A percentile compares a stretch with the other conserved stretches of the same genome.
Evolutionary conservation across 78 protist species (phyloP).

Genomic region (Thecamonas trahens): DNA sequence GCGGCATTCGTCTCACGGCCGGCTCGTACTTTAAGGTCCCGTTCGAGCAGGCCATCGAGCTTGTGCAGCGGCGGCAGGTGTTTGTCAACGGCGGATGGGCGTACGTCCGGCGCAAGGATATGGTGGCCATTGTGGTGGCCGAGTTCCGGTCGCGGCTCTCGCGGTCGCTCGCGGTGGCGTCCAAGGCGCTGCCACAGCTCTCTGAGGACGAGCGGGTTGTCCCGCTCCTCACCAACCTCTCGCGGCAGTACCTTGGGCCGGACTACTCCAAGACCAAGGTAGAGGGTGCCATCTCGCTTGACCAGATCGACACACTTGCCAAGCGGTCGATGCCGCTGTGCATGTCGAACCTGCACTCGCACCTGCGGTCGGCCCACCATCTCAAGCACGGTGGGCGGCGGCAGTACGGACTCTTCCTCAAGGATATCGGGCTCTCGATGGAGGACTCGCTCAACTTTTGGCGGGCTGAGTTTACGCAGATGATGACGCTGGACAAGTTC

Average conservation of each 20-base stretch:
- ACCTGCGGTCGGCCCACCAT: conserved; percentile 30
- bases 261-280: background rate
- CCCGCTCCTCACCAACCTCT: conserved; percentile 1
- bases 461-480: conserved; percentile 49
- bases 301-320: conserved; percentile 19
- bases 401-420: conserved; percentile 75
- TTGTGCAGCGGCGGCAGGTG: background rate
- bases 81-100: background rate
- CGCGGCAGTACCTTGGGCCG: background rate
- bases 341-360: conserved; percentile 55
- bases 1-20: background rate
- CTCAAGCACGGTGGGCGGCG: conserved; percentile 71
- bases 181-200: conserved; percentile 5
- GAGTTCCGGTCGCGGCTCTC: conserved; percentile 11
- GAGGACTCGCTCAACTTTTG: conserved; percentile 80
- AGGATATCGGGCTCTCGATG: conserved; percentile 66
- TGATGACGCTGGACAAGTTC: conserved; percentile 54
- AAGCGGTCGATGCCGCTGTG: conserved; percentile 69
- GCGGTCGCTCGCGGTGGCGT: background rate
- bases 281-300: background rate
- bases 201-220: conserved; percentile 14
- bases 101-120: conserved; percentile 10
- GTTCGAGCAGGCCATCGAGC: conserved; percentile 12
- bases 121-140: background rate
- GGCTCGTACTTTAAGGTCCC: background rate